A percentile compares a stretch with the other conserved stretches of the same genome.
These are phyloP conservation scores for Fusarium devonianum DNA, from an alignment of 2,329 filamentous ascomycete species.

Conservation along the genomic window DNA sequence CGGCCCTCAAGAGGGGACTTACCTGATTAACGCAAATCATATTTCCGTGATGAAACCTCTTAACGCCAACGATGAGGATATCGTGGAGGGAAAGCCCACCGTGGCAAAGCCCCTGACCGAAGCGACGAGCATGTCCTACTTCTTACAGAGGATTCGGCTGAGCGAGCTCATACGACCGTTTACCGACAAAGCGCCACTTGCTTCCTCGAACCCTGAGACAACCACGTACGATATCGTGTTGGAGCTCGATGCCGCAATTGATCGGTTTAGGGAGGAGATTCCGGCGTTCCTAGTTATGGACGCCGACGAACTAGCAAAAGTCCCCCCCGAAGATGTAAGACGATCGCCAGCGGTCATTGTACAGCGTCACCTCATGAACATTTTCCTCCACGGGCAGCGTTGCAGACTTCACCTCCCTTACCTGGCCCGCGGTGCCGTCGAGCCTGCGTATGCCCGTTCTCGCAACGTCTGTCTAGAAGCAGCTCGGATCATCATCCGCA, in stretches of 20 bases:
- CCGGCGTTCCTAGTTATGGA: conserved; percentile 43
- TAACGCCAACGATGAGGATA: conserved; percentile 50
- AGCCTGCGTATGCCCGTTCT: conserved; percentile 45
- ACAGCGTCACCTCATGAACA: conserved; percentile 46
- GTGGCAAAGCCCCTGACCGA: conserved; percentile 42
- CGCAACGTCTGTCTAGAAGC: conserved; percentile 44
- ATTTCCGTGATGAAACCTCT: conserved; percentile 50
- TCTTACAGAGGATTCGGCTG: conserved; percentile 49
- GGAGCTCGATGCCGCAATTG: conserved; percentile 44
- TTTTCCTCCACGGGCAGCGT: conserved; percentile 45
- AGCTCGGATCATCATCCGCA: conserved; percentile 43
- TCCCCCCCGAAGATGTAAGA: conserved; percentile 35
- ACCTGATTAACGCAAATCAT: conserved; percentile 48
- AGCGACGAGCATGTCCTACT: conserved; percentile 48
- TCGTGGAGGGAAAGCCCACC: conserved; percentile 41
- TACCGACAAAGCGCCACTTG: conserved; percentile 44
- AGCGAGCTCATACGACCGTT: conserved; percentile 48
- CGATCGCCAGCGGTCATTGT: conserved; percentile 38
- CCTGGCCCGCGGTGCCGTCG: conserved; percentile 45
- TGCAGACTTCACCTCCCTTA: conserved; percentile 49
- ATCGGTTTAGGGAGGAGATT: conserved; percentile 40
- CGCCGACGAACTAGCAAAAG: conserved; percentile 20
- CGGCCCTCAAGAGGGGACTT: conserved; percentile 47
- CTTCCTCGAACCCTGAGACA: conserved; percentile 40
- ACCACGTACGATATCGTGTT: conserved; percentile 44